Conservation (phyloP, 1,139 yeast genomes). For the Nakaseomyces kungkrabaensis region DNA sequence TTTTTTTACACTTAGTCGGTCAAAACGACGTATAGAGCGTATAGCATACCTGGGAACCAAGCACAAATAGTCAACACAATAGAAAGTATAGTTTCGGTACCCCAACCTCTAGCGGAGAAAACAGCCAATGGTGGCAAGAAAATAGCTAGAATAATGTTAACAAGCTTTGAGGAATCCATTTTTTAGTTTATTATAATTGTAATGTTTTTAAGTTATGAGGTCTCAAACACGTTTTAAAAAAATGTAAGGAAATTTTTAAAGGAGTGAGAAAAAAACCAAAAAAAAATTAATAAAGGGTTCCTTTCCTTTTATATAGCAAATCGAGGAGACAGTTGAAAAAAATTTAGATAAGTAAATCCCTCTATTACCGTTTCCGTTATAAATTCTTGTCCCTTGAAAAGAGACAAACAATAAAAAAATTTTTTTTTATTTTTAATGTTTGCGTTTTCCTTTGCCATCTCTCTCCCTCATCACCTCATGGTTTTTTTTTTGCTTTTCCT, state of each 20-base stretch:
- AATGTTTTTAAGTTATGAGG: no score
- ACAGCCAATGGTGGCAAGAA: slow-evolving; percentile 77
- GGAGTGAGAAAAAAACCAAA: no score
- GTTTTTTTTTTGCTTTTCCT: no score
- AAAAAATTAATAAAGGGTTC: not conserved
- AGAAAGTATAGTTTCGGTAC: slow-evolving; percentile 52
- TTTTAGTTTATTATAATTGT: not conserved
- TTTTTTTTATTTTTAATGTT: no score
- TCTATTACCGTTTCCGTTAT: not conserved
- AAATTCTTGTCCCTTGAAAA: not conserved
- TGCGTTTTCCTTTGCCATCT: no score
- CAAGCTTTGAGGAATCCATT: slow-evolving; percentile 25
- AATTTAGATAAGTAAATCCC: not conserved
- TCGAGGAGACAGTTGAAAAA: no score
- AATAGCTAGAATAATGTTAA: slow-evolving; percentile 39
- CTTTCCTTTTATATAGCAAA: not conserved
- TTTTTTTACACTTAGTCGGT: slow-evolving; percentile 6
- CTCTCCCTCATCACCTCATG: no score
- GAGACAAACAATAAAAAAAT: not conserved
- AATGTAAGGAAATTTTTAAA: no score
- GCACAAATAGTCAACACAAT: slow-evolving; percentile 66
- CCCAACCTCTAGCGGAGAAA: slow-evolving; percentile 59
- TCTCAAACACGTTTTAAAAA: no score
- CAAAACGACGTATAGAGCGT: slow-evolving; percentile 47
- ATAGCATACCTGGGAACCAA: slow-evolving; percentile 66